phyloP scores from a whole-genome alignment of 2,329 filamentous ascomycete species.

The Aspergillus fumigatiaffinis region DNA sequence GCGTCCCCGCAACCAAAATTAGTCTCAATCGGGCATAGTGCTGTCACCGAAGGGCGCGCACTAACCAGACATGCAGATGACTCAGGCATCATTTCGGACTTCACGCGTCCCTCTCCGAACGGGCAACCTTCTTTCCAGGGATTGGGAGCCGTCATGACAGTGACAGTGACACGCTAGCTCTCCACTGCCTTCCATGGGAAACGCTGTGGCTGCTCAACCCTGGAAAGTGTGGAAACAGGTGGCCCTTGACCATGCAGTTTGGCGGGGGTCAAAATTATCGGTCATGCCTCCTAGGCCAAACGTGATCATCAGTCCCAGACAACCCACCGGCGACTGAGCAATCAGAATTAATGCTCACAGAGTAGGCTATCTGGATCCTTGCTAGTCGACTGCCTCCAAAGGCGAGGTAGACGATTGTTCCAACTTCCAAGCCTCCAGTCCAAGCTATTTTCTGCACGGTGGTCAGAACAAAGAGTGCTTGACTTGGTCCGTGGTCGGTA shows the following conservation, averaged over 20 bases:
- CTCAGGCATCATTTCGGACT: conserved; percentile 8
- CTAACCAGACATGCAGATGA: conserved; percentile 5
- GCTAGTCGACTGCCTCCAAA: conserved; percentile 11
- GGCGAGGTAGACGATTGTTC: conserved; percentile 8
- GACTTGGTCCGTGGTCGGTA: not conserved
- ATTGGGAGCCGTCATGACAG: not conserved
- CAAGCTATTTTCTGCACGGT: conserved; percentile 17
- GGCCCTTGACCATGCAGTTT: not conserved
- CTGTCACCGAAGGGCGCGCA: conserved; percentile 31
- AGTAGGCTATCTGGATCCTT: not conserved
- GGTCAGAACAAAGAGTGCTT: not conserved
- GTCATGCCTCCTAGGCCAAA: conserved; percentile 1
- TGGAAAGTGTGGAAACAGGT: conserved; percentile 1
- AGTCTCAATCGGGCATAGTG: conserved; percentile 21
- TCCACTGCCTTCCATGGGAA: not conserved
- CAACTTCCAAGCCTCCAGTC: conserved; percentile 9
- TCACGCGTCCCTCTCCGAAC: not conserved
- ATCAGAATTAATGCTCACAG: not conserved
- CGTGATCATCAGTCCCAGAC: not conserved
- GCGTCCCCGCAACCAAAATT: conserved; percentile 2
- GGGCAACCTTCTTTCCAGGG: not conserved
- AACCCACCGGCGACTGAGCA: not conserved
- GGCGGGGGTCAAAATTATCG: not conserved
- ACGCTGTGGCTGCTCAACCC: not conserved
- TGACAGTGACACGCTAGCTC: not conserved